phyloP scores from a whole-genome alignment of 2,329 filamentous ascomycete genomes.

The Zarea fungicola region DNA sequence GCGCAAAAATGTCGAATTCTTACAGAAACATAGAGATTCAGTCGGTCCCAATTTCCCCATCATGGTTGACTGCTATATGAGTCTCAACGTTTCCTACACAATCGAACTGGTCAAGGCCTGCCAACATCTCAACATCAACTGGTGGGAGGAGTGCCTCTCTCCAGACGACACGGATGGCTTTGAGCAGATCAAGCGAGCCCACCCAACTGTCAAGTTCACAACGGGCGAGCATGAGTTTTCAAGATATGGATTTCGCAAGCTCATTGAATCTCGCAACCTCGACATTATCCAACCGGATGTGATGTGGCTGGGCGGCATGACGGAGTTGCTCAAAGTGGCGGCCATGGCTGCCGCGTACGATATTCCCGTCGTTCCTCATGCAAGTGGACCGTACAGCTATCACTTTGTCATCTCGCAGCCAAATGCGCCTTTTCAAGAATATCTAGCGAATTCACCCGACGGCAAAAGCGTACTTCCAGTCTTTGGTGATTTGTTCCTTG shows the following conservation, averaged over 20 bases:
- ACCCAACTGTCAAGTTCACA: constrained; percentile 88
- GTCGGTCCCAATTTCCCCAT: constrained; percentile 88
- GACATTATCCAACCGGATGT: constrained; percentile 95
- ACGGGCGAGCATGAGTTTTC: constrained; percentile 96
- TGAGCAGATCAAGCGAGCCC: constrained; percentile 81
- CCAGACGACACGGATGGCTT: constrained; percentile 93
- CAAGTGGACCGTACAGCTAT: constrained; percentile 90
- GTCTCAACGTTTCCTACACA: constrained; percentile 84
- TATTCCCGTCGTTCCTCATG: constrained; percentile 91
- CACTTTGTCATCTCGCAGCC: constrained; percentile 93
- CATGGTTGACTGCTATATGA: constrained; percentile 98
- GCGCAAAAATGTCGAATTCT: constrained; percentile 84
- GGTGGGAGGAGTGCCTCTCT: constrained; percentile 93
- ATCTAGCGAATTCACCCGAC: constrained; percentile 87
- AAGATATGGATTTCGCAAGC: constrained; percentile 88
- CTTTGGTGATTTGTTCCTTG: constrained; percentile 84
- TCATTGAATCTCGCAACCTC: constrained; percentile 84
- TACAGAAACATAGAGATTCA: constrained; percentile 75
- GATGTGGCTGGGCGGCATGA: constrained; percentile 95
- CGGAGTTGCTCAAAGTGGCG: constrained; percentile 82
- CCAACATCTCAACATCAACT: constrained; percentile 82
- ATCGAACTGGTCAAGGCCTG: constrained; percentile 85
- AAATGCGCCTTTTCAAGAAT: constrained; percentile 93
- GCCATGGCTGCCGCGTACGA: constrained; percentile 90
- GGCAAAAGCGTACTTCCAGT: constrained; percentile 86